These are phyloP conservation scores for Phytophthora cactorum DNA, from an alignment of 352 stramenopile genomes.

Conservation along the genomic window DNA sequence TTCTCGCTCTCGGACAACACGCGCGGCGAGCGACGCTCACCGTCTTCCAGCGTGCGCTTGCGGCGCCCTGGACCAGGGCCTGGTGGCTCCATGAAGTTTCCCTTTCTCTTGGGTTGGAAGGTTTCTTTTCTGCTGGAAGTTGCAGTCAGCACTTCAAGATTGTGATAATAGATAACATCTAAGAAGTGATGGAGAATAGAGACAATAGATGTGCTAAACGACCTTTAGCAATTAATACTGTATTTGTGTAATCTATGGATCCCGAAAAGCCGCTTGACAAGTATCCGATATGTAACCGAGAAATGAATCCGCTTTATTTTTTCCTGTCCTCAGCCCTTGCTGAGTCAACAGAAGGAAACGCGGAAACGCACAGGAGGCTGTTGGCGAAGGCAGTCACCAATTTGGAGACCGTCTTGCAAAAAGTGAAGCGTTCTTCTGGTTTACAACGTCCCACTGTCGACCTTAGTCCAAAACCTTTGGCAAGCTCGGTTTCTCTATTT, in stretches of 20 bases:
- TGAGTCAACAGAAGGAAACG: background rate
- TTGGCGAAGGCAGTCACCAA: background rate
- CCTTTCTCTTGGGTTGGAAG: conserved; percentile 3
- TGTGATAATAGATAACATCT: background rate
- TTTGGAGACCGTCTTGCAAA: background rate
- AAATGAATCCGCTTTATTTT: background rate
- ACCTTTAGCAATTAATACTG: background rate
- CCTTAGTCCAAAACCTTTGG: background rate
- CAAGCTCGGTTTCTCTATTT: no score
- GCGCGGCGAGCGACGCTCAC: conserved; percentile 3
- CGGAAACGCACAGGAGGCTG: conserved; percentile 14
- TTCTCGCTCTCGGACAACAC: conserved; percentile 26
- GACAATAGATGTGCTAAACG: background rate
- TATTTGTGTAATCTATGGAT: background rate
- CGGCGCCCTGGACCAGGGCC: conserved; percentile 9
- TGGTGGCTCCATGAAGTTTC: conserved; percentile 34
- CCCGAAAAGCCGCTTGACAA: conserved; percentile 1
- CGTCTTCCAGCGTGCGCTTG: conserved; percentile 44
- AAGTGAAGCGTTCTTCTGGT: no score
- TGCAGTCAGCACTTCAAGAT: conserved; percentile 1
- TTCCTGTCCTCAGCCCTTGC: no score
- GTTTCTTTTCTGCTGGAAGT: conserved; percentile 18
- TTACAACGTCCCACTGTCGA: background rate
- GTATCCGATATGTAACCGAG: conserved; percentile 11
- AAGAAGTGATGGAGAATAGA: background rate